Percentiles rank a stretch among this genome's conserved stretches.
These are phyloP conservation scores for Iris macrosiphon DNA, from an alignment of 106 monocot genomes.

Conservation along the genomic window DNA sequence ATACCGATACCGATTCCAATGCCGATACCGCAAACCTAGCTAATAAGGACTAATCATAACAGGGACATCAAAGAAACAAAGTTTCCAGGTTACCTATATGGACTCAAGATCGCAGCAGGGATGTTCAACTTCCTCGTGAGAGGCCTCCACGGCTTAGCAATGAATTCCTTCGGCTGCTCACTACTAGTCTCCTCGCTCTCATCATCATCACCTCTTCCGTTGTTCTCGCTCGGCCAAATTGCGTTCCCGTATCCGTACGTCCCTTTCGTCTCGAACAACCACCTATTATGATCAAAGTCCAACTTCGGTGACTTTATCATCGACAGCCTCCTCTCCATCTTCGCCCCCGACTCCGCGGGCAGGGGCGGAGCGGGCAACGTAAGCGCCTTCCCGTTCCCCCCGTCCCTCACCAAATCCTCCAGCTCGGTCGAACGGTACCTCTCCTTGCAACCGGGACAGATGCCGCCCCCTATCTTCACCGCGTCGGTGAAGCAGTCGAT, in stretches of 20 bases:
- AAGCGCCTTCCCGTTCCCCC: neutral
- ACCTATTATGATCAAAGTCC: slow-evolving; percentile 39
- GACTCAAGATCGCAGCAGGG: slow-evolving; percentile 54
- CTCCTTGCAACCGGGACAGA: slow-evolving; percentile 88
- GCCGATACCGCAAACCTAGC: too few species aligned
- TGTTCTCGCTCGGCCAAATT: slow-evolving; percentile 61
- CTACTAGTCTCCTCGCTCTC: slow-evolving; percentile 6
- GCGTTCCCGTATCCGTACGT: slow-evolving; percentile 92
- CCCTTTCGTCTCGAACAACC: slow-evolving; percentile 50
- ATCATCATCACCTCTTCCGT: slow-evolving; percentile 7
- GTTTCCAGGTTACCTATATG: slow-evolving; percentile 36
- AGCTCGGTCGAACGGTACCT: slow-evolving; percentile 50
- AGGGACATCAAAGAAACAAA: too few species aligned
- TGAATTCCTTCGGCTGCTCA: slow-evolving; percentile 41
- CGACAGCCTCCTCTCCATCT: slow-evolving; percentile 37
- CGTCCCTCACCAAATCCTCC: slow-evolving; percentile 20
- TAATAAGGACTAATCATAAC: neutral
- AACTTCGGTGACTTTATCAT: slow-evolving; percentile 19
- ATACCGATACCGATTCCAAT: too few species aligned
- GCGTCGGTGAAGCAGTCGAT: slow-evolving; percentile 73
- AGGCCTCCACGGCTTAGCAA: slow-evolving; percentile 75
- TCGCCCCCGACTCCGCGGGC: slow-evolving; percentile 15
- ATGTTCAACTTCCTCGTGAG: slow-evolving; percentile 82
- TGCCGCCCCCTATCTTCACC: slow-evolving; percentile 33
- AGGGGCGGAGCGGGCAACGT: slow-evolving; percentile 19